Conservation (phyloP, 192 early-diverging fungal genomes). For the Backusella parvicylindrica region DNA sequence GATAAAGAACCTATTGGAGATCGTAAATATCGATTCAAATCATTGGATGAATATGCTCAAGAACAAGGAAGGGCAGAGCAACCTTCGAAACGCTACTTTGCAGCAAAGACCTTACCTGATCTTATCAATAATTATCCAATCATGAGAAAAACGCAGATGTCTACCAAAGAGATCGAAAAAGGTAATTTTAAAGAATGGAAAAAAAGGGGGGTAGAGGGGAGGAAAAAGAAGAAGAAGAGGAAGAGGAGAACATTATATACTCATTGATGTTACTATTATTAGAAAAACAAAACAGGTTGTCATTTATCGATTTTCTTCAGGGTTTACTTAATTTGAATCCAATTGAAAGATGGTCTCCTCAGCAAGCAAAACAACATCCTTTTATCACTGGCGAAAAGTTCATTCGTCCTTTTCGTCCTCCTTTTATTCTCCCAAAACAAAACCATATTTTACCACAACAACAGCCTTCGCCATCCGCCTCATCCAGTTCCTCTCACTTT, state of each 20-base stretch:
- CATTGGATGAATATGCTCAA: slow-evolving; percentile 72
- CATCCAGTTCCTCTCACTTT: neutral
- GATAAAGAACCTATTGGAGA: slow-evolving; percentile 40
- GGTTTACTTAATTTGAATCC: slow-evolving; percentile 92
- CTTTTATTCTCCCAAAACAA: slow-evolving; percentile 17
- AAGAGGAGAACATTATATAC: neutral
- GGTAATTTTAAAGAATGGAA: slow-evolving; percentile 44
- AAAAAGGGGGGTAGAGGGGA: no score
- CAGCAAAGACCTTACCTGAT: slow-evolving; percentile 81
- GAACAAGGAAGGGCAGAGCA: slow-evolving; percentile 86
- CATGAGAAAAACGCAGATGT: slow-evolving; percentile 56
- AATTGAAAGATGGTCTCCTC: slow-evolving; percentile 91
- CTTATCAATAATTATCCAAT: slow-evolving; percentile 87
- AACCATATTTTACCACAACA: neutral
- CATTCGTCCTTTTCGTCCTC: slow-evolving; percentile 63
- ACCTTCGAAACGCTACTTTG: slow-evolving; percentile 91
- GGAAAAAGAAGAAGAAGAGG: neutral
- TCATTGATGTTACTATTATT: neutral
- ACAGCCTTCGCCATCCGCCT: neutral
- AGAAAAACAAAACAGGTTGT: slow-evolving; percentile 71
- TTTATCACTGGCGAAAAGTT: slow-evolving; percentile 91
- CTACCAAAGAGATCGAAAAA: slow-evolving; percentile 67
- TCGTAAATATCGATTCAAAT: slow-evolving; percentile 14
- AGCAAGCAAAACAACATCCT: slow-evolving; percentile 91
- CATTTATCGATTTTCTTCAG: slow-evolving; percentile 89